Evolutionary conservation across 2,329 filamentous ascomycete genomes (phyloP).

Genomic region (Arthrocladium fulminans): DNA sequence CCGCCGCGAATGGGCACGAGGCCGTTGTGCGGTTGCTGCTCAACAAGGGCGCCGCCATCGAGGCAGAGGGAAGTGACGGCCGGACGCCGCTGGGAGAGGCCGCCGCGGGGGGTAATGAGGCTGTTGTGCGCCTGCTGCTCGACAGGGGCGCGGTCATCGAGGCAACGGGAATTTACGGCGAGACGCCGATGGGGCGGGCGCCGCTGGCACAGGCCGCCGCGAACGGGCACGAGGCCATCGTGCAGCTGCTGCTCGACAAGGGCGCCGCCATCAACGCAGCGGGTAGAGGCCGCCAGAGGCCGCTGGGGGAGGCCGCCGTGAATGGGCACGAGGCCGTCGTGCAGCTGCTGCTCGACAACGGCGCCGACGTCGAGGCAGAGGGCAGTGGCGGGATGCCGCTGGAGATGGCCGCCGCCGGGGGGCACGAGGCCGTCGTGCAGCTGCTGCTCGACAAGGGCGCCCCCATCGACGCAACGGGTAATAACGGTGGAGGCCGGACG

Average conservation of each 20-base stretch:
- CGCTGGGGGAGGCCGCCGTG: background rate
- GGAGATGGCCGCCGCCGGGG: too few species aligned
- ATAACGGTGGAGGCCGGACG: conserved; percentile 1
- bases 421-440: too few species aligned
- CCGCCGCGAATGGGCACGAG: conserved; percentile 6
- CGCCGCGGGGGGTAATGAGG: background rate
- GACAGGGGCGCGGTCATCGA: conserved; percentile 9
- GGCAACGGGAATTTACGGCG: background rate
- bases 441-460: too few species aligned
- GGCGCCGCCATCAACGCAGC: conserved; percentile 8
- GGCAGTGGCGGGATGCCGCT: conserved; percentile 7
- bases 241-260: conserved; percentile 8
- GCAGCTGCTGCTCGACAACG: background rate
- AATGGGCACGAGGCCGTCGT: conserved; percentile 27
- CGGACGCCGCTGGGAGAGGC: background rate
- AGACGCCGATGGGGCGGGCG: background rate
- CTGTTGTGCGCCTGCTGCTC: conserved; percentile 4
- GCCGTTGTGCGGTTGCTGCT: conserved; percentile 12
- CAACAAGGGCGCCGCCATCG: conserved; percentile 9
- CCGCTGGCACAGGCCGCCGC: conserved; percentile 4
- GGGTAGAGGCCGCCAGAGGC: background rate
- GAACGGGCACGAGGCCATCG: conserved; percentile 1
- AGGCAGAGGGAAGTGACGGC: conserved; percentile 6
- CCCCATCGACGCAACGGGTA: too few species aligned
- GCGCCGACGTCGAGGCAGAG: conserved; percentile 2